Base-by-base conservation (phyloP, 257 asterid genomes). In the Solanum chmielewskii region DNA sequence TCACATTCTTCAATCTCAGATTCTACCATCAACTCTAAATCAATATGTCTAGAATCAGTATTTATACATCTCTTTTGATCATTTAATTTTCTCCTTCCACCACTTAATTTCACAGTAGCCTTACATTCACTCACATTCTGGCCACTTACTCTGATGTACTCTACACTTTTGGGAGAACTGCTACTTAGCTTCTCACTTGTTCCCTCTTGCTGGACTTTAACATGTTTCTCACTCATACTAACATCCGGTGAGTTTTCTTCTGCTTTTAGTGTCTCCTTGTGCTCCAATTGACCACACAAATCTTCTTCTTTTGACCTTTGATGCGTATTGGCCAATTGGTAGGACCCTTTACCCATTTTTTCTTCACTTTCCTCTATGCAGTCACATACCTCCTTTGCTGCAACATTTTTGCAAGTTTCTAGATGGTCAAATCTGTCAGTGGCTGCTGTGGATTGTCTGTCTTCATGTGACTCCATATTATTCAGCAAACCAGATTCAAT, bases 1-100 rank as follows among this genome's bases (percentile, higher is more conserved):
- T 89, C 93, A 87, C 77, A 87, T 69, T 90, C 91, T 76, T 90
- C 91, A 77, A 76, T 66, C 87, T 56, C 83, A 83, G 89, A 86
- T 86, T 84, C 85, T 71, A 60, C 88, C 42, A 81, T 80, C 37
- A 52, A 83, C 87, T 85, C 91, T 85, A 89, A 87, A 88, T 75
- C 83, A 85, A 86, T 88, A 81, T 90, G 74, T 45, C 44, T 85
- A 44, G 86, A 84, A 89, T 84, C 90, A 87, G 90, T 83, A 90
- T 89, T 89, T 82, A 37, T 37, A 25, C 21, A 68, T 39, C 60
- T 87, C 87, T 89, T 86, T 86, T 86, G 89, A 71, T 75, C 83
- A 33, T 90, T 91, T 86, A 73, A 52, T 90, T 64, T 86, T 86
- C 84, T 88, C 29, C 59, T 86, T 42, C 85, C 87, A 52, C 47